Evolutionary conservation across 1,284 basidiomycete genomes (phyloP), one percentile per base, ranked within the genome.

Genomic region (Ustanciosporium gigantosporum): DNA sequence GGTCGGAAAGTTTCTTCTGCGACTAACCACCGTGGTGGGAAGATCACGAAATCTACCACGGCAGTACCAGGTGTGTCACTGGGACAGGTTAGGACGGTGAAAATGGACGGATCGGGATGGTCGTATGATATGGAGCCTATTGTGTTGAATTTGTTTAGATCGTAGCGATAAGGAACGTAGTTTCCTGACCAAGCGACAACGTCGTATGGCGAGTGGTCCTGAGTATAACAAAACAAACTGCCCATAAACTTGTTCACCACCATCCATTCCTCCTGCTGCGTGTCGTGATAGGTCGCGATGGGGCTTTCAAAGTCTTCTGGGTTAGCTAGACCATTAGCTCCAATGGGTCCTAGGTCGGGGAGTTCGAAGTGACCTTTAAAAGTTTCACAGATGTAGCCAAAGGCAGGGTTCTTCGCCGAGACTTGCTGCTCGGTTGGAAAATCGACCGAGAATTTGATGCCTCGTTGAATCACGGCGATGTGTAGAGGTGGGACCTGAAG

Each of bases 101-200:
- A 77, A 67, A 75, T 68, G 14, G 47, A 57, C 2, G 76, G 77
- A 39, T 79, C 76, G 11, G 70, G 65, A 46, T 79, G 74, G 58
- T 79, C 79, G 49, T 83, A 85, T 25, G 83, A 83, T 66, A 87
- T 84, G 46, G 83, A 84, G 24, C 86, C 86, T 46, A 87, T 83
- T 57, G 82, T 82, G 69, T 84, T 80, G 78, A 87, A 88, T 71
- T 85, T 86, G 69, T 82, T 81, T 70, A 87, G 75, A 25, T 83
- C 84, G 70, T 88, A 87, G 74, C 87, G 87, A 80, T 85, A 87
- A 2, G 86, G 86, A 3, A 86, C 82, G 66, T 87, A 87, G 78
- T 85, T 87, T 46, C 46, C 36, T n/a, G 29, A 45, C 83, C 84
- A 87, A 0, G 86, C 85, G 35, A 88, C 86, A 23, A 88, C 86